phyloP scores from a whole-genome alignment of 75 land plant genomes.

The Gnetum montanum region DNA sequence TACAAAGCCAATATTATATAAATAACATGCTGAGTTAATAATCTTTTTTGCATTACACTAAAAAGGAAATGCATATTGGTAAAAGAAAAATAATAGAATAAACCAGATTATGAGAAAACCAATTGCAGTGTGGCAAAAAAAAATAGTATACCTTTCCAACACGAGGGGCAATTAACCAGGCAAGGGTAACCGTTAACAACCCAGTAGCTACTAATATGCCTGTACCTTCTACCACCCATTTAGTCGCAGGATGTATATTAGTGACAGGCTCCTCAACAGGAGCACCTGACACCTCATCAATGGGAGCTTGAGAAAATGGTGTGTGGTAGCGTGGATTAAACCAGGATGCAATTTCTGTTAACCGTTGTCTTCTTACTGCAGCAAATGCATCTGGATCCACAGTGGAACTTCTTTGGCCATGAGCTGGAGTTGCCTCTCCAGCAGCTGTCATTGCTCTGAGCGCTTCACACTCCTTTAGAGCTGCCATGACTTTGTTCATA shows the following conservation, averaged over 20 bases:
- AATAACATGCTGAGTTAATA: too few species aligned
- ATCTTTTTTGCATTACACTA: too few species aligned
- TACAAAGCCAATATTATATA: too few species aligned
- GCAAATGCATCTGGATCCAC: constrained; percentile 73
- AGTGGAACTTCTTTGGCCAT: constrained; percentile 13
- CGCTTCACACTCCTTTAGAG: constrained; percentile 52
- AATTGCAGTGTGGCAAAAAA: too few species aligned
- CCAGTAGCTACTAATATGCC: constrained; percentile 69
- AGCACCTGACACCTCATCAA: constrained; percentile 19
- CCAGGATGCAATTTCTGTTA: constrained; percentile 63
- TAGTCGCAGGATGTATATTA: constrained; percentile 31
- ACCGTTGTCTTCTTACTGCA: constrained; percentile 54
- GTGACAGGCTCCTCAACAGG: constrained; percentile 14
- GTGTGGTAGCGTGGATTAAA: constrained; percentile 31
- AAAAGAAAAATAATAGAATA: background rate
- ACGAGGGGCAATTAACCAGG: constrained; percentile 74
- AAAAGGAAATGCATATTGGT: background rate
- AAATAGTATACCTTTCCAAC: constrained; percentile 62
- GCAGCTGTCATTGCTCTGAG: constrained; percentile 40
- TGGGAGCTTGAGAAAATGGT: constrained; percentile 22
- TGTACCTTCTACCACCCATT: constrained; percentile 59
- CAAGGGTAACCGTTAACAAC: constrained; percentile 50
- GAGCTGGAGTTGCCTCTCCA: constrained; percentile 32
- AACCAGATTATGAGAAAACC: background rate
- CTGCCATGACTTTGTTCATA: constrained; percentile 43